Conservation (phyloP, 495 filamentous ascomycete genomes). For the Penicillium maclennaniae region DNA sequence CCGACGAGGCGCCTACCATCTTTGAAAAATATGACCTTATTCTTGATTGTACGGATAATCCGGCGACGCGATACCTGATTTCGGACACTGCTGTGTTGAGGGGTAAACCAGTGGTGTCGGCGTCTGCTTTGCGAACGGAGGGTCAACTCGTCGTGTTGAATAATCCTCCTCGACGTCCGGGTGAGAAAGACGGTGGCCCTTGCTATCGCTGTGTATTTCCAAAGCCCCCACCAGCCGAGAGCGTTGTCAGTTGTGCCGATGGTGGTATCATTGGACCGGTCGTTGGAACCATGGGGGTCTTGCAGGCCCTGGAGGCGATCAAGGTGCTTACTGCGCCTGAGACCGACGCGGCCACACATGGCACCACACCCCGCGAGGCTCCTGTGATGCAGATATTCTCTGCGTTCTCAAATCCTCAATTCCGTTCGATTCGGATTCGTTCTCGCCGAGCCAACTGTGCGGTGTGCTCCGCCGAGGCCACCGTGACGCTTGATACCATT, state of each 20-base stretch:
- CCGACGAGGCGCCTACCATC: conserved; percentile 59
- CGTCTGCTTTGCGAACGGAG: conserved; percentile 79
- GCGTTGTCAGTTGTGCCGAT: conserved; percentile 79
- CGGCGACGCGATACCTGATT: conserved; percentile 85
- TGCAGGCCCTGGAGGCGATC: conserved; percentile 87
- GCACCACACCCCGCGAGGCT: conserved; percentile 27
- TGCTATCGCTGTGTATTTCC: conserved; percentile 96
- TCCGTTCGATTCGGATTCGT: conserved; percentile 70
- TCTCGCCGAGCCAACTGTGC: conserved; percentile 63
- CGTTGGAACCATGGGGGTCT: conserved; percentile 88
- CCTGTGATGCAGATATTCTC: conserved; percentile 68
- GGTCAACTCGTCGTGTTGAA: conserved; percentile 85
- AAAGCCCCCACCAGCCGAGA: conserved; percentile 74
- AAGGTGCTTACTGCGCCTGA: conserved; percentile 58
- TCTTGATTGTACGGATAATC: conserved; percentile 92
- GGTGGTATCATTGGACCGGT: conserved; percentile 90
- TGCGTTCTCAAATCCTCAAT: conserved; percentile 60
- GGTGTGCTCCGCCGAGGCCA: conserved; percentile 63
- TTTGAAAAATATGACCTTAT: conserved; percentile 73
- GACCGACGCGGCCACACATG: background rate
- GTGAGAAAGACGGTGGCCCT: conserved; percentile 56
- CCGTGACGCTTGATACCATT: conserved; percentile 59
- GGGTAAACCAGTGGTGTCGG: conserved; percentile 77
- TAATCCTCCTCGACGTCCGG: conserved; percentile 45
- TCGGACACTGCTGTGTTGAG: conserved; percentile 83